Evolutionary conservation across 2,329 filamentous ascomycete species (phyloP), one percentile per base, ranked within the genome.

Genomic region (Stachybotrys chartarum): DNA sequence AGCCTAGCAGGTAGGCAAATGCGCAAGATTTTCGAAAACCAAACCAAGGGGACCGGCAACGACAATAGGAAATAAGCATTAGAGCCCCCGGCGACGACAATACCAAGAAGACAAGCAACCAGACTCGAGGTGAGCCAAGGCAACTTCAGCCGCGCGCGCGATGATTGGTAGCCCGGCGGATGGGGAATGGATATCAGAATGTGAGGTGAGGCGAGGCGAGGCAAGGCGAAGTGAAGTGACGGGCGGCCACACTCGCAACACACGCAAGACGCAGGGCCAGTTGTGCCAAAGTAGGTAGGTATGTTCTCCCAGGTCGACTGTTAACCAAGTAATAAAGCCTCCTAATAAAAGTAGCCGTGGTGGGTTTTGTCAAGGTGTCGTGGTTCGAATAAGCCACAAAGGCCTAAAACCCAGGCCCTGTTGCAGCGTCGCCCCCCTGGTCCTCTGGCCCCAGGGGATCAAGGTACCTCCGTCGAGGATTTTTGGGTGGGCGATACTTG

Each of bases 351-450:
- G 35, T 42, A 42, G 35, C 35, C 35, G 35, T 42, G 35, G 35
- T 42, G 35, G 68, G 63, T 70, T 70, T 71, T 70, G 65, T 70
- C 64, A 61, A 70, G 67, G 64, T 70, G 69, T 71, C 68, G 68
- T 71, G 68, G 69, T 70, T 67, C 66, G 69, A 71, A 71, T 70
- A 71, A 70, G 69, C 68, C 68, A 66, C 57, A 44, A n/a, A 44
- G 39, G 61, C 56, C 61, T 58, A 24, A 24, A 24, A 24, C 24
- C 24, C 24, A 52, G 57, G 54, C 54, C 54, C 55, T 50, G 52
- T 48, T 48, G n/a, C 8, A 10, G 35, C 10, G 10, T 42, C 10
- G 35, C 35, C 35, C 14, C 24, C 24, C 24, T 24, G 24, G 24
- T 24, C 24, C 24, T 3, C 4, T 24, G 24, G 24, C 4, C 24